phyloP scores from a whole-genome alignment of 176 grass and related monocot species.

The Elaeis guineensis region DNA sequence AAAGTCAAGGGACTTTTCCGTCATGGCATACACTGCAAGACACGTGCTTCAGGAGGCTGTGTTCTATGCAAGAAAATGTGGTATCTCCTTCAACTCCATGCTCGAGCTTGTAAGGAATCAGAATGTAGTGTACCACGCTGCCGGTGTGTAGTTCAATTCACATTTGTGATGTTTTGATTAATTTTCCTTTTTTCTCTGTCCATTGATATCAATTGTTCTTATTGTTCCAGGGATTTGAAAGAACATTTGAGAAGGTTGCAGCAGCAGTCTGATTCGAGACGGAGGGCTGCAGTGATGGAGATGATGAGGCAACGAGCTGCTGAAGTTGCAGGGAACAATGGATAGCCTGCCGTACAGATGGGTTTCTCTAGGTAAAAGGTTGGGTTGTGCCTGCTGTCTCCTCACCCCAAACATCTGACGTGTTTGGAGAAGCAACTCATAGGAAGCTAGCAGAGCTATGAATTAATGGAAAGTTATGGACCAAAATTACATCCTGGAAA shows the following conservation, averaged over 20 bases:
- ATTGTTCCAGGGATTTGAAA: constrained; percentile 80
- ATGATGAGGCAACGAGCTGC: constrained; percentile 99
- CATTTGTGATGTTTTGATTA: background rate
- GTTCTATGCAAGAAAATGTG: constrained; percentile 77
- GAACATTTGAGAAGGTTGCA: constrained; percentile 93
- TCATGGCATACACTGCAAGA: constrained; percentile 71
- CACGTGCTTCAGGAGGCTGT: constrained; percentile 71
- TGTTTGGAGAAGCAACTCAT: constrained; percentile 29
- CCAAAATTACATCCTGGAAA: too few species aligned
- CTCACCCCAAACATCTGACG: constrained; percentile 24
- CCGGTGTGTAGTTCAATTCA: constrained; percentile 51
- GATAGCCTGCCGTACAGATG: constrained; percentile 49
- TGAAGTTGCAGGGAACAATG: constrained; percentile 61
- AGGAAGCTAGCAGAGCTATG: constrained; percentile 23
- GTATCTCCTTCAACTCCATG: constrained; percentile 86
- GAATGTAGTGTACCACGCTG: constrained; percentile 88
- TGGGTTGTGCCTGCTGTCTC: constrained; percentile 23
- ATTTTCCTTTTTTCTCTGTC: too few species aligned
- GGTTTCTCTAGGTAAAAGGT: constrained; percentile 46
- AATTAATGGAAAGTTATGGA: constrained; percentile 5
- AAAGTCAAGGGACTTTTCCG: constrained; percentile 88
- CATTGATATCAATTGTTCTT: background rate
- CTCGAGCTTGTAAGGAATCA: constrained; percentile 90
- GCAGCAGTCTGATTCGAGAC: constrained; percentile 91
- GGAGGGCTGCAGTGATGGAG: constrained; percentile 96